Conservation (phyloP, 2,329 filamentous ascomycete species). For the Pseudogymnoascus sp. region DNA sequence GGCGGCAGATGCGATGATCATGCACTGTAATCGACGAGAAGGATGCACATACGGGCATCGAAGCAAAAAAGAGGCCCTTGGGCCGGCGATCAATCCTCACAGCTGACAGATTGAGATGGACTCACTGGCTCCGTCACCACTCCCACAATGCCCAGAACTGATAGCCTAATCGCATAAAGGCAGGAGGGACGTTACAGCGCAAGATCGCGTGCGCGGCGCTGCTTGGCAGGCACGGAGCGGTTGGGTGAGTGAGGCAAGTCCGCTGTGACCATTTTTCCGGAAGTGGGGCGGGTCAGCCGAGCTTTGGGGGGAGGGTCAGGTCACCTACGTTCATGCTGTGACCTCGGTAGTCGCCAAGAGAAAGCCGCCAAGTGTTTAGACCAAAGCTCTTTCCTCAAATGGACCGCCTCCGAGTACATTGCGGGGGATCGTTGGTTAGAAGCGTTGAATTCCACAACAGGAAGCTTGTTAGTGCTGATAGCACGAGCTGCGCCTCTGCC, state of each 20-base stretch:
- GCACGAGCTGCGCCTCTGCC: background rate
- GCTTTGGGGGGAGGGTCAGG: too few relatives aligned
- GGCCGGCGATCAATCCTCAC: background rate
- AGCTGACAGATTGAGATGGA: background rate
- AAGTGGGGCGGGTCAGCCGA: too few relatives aligned
- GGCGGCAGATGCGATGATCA: background rate
- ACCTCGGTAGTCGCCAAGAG: background rate
- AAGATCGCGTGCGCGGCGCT: background rate
- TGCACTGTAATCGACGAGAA: background rate
- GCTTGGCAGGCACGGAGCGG: background rate
- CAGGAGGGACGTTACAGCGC: background rate
- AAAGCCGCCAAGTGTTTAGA: background rate
- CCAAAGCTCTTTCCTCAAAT: conserved; percentile 6
- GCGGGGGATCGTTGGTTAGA: background rate
- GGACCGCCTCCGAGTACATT: background rate
- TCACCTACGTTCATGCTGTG: background rate
- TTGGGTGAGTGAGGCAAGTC: background rate
- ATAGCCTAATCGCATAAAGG: conserved; percentile 7
- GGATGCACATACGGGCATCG: background rate
- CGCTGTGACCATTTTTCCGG: background rate
- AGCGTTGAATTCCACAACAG: background rate
- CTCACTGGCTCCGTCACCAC: background rate
- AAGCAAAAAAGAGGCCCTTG: background rate
- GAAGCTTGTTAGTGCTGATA: background rate
- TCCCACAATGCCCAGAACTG: background rate